phyloP scores from a whole-genome alignment of 1,284 basidiomycete species.

The Stygiomarasmius scandens region DNA sequence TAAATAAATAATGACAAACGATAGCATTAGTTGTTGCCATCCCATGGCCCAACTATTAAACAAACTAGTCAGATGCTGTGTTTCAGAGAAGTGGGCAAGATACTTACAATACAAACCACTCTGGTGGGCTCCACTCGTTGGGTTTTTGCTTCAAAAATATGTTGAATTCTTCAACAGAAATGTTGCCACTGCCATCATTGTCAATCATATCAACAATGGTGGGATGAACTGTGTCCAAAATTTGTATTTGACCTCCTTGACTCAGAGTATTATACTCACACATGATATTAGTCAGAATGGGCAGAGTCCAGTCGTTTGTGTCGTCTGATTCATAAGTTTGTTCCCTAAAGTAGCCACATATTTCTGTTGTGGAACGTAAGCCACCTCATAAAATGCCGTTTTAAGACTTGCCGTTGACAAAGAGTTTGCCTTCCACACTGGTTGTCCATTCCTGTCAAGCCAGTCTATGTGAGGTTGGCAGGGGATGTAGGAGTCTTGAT shows the following conservation, averaged over 20 bases:
- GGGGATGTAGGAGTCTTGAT: too few relatives aligned
- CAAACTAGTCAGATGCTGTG: too few relatives aligned
- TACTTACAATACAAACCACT: conserved; percentile 34
- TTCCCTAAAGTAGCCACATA: too few relatives aligned
- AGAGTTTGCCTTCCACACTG: too few relatives aligned
- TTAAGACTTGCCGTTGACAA: too few relatives aligned
- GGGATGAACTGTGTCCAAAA: conserved; percentile 25
- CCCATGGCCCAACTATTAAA: conserved; percentile 6
- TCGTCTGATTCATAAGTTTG: too few relatives aligned
- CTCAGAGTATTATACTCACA: background rate
- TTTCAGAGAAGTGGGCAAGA: too few relatives aligned
- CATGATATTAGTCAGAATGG: background rate
- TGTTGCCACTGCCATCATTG: conserved; percentile 33
- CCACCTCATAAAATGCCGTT: too few relatives aligned
- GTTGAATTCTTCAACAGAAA: conserved; percentile 36
- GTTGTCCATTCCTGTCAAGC: too few relatives aligned
- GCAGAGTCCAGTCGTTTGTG: background rate
- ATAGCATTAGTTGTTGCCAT: conserved; percentile 1
- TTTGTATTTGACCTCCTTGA: background rate
- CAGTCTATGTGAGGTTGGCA: too few relatives aligned
- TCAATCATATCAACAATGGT: conserved; percentile 36
- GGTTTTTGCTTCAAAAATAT: conserved; percentile 28
- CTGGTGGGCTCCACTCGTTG: conserved; percentile 25
- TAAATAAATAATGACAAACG: background rate
- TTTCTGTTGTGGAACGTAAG: too few relatives aligned